Evolutionary conservation across 2,329 filamentous ascomycete species (phyloP).

Genomic region (Rutstroemia sp.): DNA sequence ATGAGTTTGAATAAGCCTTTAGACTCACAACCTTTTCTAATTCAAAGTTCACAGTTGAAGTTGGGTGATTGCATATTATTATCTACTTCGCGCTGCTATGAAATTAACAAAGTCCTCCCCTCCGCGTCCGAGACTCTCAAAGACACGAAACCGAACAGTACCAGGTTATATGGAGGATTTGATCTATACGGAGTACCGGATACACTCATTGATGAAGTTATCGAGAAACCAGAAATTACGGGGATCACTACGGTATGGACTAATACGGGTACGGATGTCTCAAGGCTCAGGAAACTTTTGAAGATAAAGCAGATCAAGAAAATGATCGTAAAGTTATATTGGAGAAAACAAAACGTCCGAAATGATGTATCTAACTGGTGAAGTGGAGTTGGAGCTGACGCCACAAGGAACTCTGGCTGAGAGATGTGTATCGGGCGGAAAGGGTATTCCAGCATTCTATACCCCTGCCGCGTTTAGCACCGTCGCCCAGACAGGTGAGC

Average conservation of each 20-base stretch:
- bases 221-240: conserved; percentile 60
- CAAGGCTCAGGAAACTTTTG: conserved; percentile 71
- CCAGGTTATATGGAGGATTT: conserved; percentile 72
- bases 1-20: background rate
- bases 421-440: conserved; percentile 77
- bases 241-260: conserved; percentile 87
- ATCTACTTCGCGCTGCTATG: conserved; percentile 54
- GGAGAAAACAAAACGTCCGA: conserved; percentile 94
- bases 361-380: conserved; percentile 78
- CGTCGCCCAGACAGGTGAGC: conserved; percentile 74
- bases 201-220: conserved; percentile 67
- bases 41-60: conserved; percentile 15
- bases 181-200: conserved; percentile 78
- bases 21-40: background rate
- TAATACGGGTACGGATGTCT: conserved; percentile 81
- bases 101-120: conserved; percentile 72
- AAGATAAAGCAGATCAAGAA: conserved; percentile 80
- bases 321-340: conserved; percentile 90
- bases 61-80: conserved; percentile 45
- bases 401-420: conserved; percentile 90
- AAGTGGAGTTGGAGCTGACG: conserved; percentile 85
- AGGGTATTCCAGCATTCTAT: conserved; percentile 88
- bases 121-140: conserved; percentile 40
- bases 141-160: conserved; percentile 74
- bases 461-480: conserved; percentile 82